These are phyloP conservation scores for Kalmanozyma brasiliensis DNA, from an alignment of 1,284 basidiomycete species.

Conservation along the genomic window DNA sequence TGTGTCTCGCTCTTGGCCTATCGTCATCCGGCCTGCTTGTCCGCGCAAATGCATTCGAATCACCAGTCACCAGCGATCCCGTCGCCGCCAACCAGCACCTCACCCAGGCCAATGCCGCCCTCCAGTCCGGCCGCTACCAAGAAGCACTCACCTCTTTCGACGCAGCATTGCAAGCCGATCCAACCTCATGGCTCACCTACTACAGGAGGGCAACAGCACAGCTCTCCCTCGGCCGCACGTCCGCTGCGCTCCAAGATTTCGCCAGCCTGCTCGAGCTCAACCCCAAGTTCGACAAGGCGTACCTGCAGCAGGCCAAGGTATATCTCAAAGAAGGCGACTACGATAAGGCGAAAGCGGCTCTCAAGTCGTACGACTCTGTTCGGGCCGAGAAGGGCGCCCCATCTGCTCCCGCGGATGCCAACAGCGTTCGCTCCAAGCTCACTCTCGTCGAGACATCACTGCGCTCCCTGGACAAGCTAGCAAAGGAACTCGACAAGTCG, in stretches of 20 bases:
- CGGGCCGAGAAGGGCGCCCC: constrained; percentile 29
- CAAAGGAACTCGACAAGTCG: no score
- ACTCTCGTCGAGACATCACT: constrained; percentile 26
- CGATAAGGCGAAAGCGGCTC: constrained; percentile 45
- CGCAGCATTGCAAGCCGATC: constrained; percentile 53
- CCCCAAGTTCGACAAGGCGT: constrained; percentile 62
- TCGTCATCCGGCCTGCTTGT: constrained; percentile 25
- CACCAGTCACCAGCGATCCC: constrained; percentile 20
- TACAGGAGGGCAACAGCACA: constrained; percentile 65
- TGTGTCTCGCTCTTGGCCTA: constrained; percentile 33
- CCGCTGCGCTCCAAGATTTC: constrained; percentile 60
- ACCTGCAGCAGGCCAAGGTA: constrained; percentile 61
- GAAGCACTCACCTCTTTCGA: constrained; percentile 61
- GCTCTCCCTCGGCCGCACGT: constrained; percentile 63
- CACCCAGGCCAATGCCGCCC: constrained; percentile 53
- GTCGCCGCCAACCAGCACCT: constrained; percentile 40
- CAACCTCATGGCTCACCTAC: constrained; percentile 60
- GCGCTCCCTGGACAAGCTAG: constrained; percentile 53
- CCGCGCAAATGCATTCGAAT: constrained; percentile 16
- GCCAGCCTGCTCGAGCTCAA: constrained; percentile 55
- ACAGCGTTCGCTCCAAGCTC: constrained; percentile 39
- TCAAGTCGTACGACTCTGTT: constrained; percentile 32
- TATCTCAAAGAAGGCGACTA: constrained; percentile 62
- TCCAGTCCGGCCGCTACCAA: constrained; percentile 55
- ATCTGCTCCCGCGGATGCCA: constrained; percentile 20